Percentiles rank a stretch among this genome's conserved stretches.
Evolutionary conservation across 805 yeast species (phyloP).

Genomic region (Saturnispora mendoncae): DNA sequence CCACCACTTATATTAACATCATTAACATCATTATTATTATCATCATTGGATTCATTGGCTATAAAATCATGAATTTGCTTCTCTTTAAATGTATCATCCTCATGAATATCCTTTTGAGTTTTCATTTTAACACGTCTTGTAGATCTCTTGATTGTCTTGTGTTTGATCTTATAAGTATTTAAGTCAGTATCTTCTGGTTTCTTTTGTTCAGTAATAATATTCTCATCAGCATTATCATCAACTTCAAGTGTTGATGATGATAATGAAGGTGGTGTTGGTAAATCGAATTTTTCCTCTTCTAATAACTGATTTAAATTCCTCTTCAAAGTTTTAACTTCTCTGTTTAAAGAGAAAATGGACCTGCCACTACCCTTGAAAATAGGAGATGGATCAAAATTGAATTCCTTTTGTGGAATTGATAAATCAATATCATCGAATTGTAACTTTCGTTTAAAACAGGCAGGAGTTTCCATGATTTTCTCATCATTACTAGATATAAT

Average conservation of each 20-base stretch:
- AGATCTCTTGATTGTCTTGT: slow-evolving; percentile 42
- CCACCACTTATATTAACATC: slow-evolving; percentile 11
- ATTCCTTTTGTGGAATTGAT: background rate
- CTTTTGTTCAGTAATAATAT: background rate
- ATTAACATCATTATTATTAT: slow-evolving; percentile 8
- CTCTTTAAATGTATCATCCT: slow-evolving; percentile 28
- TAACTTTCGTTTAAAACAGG: background rate
- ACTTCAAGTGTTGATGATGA: background rate
- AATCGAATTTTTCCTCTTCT: background rate
- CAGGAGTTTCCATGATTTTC: background rate
- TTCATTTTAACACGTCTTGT: slow-evolving; percentile 44
- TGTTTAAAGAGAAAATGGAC: background rate
- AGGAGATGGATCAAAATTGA: slow-evolving; percentile 1
- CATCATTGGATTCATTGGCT: background rate
- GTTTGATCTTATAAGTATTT: background rate
- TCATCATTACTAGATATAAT: background rate
- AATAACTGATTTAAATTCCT: slow-evolving; percentile 20
- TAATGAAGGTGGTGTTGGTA: slow-evolving; percentile 1
- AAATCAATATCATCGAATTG: background rate
- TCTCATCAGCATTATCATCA: background rate
- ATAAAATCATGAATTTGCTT: slow-evolving; percentile 38
- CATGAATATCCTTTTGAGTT: slow-evolving; percentile 25
- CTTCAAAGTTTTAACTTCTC: slow-evolving; percentile 19
- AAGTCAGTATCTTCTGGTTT: slow-evolving; percentile 3
- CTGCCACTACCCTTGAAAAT: slow-evolving; percentile 1